phyloP scores from a whole-genome alignment of 2,329 filamentous ascomycete species.

The Didymella arachidicola region DNA sequence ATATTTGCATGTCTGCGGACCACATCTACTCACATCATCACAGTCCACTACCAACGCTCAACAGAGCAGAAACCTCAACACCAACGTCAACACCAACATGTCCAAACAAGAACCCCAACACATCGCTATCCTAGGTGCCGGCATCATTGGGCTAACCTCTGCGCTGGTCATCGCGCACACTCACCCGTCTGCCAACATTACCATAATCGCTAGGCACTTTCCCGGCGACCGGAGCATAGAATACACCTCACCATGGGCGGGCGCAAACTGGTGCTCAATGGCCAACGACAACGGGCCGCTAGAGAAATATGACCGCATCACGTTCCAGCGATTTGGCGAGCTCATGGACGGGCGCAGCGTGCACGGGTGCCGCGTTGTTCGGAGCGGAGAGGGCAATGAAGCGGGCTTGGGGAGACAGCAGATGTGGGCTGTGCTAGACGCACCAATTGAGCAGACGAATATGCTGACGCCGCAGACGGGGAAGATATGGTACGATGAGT shows the following conservation, averaged over 20 bases:
- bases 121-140: constrained; percentile 59
- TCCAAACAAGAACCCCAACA: constrained; percentile 18
- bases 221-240: constrained; percentile 91
- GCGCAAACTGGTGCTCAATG: constrained; percentile 76
- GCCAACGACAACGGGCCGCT: constrained; percentile 46
- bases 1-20: background rate
- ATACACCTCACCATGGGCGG: constrained; percentile 90
- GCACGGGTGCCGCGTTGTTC: constrained; percentile 26
- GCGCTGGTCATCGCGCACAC: constrained; percentile 67
- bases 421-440: constrained; percentile 44
- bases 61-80: background rate
- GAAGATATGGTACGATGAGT: constrained; percentile 54
- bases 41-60: background rate
- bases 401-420: constrained; percentile 37
- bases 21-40: background rate
- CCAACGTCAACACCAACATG: constrained; percentile 17
- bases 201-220: constrained; percentile 85
- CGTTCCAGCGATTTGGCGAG: constrained; percentile 40
- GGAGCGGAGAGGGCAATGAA: constrained; percentile 34
- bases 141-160: constrained; percentile 71
- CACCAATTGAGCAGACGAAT: constrained; percentile 41
- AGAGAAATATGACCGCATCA: constrained; percentile 44
- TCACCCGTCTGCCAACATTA: constrained; percentile 64
- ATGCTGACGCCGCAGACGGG: constrained; percentile 49
- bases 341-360: constrained; percentile 36